Evolutionary conservation across 2,329 filamentous ascomycete species (phyloP).

Genomic region (Neofusicoccum cordaticola): DNA sequence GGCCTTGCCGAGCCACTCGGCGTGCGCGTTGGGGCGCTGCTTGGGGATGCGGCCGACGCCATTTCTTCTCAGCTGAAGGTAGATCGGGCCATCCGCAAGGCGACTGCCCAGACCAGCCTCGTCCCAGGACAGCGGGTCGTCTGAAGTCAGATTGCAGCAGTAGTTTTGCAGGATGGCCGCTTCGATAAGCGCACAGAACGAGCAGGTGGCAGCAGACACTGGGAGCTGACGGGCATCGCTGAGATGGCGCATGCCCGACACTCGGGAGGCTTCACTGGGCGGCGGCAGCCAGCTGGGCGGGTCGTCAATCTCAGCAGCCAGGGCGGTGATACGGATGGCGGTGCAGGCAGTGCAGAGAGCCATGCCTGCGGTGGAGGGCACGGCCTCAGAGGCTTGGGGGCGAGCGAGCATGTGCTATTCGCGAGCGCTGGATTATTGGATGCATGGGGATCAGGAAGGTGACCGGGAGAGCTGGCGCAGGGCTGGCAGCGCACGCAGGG

Average conservation of each 20-base stretch:
- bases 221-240: slow-evolving; percentile 20
- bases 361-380: slow-evolving; percentile 18
- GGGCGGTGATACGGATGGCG: slow-evolving; percentile 17
- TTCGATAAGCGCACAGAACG: slow-evolving; percentile 23
- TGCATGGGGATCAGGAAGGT: slow-evolving; percentile 9
- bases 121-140: slow-evolving; percentile 16
- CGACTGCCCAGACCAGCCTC: slow-evolving; percentile 16
- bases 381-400: slow-evolving; percentile 3
- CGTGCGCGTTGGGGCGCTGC: neutral
- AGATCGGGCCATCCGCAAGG: slow-evolving; percentile 21
- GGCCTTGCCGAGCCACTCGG: slow-evolving; percentile 19
- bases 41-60: slow-evolving; percentile 21
- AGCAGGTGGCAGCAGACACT: slow-evolving; percentile 17
- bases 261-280: slow-evolving; percentile 20
- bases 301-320: slow-evolving; percentile 20
- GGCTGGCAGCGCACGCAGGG: neutral
- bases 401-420: neutral
- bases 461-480: neutral
- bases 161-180: slow-evolving; percentile 22
- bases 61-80: slow-evolving; percentile 23
- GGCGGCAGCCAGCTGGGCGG: slow-evolving; percentile 23
- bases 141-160: slow-evolving; percentile 4
- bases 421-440: slow-evolving; percentile 6
- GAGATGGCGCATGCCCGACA: slow-evolving; percentile 22
- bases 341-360: slow-evolving; percentile 23